Evolutionary conservation across 2,329 filamentous ascomycete species (phyloP), one percentile per base, ranked within the genome.

Genomic region (Arachnomyces sp.): DNA sequence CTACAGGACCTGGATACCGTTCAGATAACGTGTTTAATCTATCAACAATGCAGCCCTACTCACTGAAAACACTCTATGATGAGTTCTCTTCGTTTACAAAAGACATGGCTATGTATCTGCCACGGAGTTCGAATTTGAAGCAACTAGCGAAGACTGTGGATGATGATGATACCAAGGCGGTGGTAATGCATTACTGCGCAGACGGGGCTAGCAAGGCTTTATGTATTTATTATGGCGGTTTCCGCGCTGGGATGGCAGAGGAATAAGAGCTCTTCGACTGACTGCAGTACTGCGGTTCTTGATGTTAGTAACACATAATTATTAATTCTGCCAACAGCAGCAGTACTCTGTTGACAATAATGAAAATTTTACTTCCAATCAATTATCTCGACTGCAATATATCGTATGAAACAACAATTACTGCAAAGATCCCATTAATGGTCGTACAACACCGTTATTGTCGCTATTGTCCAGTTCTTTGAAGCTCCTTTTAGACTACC

Each of bases 171-270:
- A 15, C n/a, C 6, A 84, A 82, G 63, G 70, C 86, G 13, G 77
- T 82, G 33, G 80, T 90, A 17, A 77, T 85, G 36, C 92, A 98
- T 66, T 96, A 96, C 59, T 94, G 89, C 57, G 85, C 94, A 67
- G 74, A 84, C 52, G 87, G 88, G 9, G 84, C 84, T 5, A 95
- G 89, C 61, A 95, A 95, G 64, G 76, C 76, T 15, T 57, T 81
- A 18, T 79, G 76, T 59, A 69, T 73, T 15, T 81, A 72, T 50
- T 74, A 75, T 49, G 76, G 76, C 3, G 63, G 67, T 8, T 76
- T 75, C 39, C 20, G 20, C 5, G 9, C 20, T 25, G 20, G 20
- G 9, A 25, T 25, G 20, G 20, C 9, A 9, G 20, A 25, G 9
- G 20, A 5, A 25, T 25, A 9, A 25, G 20, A 9, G 20, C 9